phyloP scores from a whole-genome alignment of 306 rosid species.

The Mimosa pudica region DNA sequence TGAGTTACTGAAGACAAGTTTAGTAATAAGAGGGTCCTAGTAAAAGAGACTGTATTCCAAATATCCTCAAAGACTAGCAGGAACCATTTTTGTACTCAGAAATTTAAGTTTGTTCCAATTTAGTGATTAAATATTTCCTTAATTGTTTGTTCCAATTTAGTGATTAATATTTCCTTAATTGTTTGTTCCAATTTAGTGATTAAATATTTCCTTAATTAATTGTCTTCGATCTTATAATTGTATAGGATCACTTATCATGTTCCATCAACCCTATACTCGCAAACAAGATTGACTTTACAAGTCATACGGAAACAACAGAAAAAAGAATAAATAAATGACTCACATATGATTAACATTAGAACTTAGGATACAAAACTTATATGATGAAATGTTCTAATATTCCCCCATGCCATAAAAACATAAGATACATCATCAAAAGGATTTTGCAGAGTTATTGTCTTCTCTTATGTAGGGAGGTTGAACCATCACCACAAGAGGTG shows the following conservation, averaged over 20 bases:
- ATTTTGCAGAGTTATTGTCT: slow-evolving; percentile 45
- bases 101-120: not conserved
- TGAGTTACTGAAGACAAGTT: too few species aligned
- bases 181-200: not conserved
- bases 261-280: not conserved
- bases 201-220: not conserved
- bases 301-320: not conserved
- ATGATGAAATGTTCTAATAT: slow-evolving; percentile 1
- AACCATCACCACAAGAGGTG: slow-evolving; percentile 67
- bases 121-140: too few species aligned
- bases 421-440: slow-evolving; percentile 38
- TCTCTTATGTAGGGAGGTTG: slow-evolving; percentile 45
- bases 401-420: slow-evolving; percentile 1
- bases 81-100: not conserved
- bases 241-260: not conserved
- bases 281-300: not conserved
- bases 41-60: too few species aligned
- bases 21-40: too few species aligned
- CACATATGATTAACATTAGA: slow-evolving; percentile 13
- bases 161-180: not conserved
- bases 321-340: slow-evolving; percentile 12
- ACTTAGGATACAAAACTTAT: slow-evolving; percentile 8
- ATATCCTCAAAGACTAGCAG: not conserved
- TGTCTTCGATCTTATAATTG: not conserved
- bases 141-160: too few species aligned